Percentiles rank a stretch among this genome's conserved stretches.
Evolutionary conservation across 2,329 filamentous ascomycete species (phyloP).

Genomic region (Paecilomyces formosus): DNA sequence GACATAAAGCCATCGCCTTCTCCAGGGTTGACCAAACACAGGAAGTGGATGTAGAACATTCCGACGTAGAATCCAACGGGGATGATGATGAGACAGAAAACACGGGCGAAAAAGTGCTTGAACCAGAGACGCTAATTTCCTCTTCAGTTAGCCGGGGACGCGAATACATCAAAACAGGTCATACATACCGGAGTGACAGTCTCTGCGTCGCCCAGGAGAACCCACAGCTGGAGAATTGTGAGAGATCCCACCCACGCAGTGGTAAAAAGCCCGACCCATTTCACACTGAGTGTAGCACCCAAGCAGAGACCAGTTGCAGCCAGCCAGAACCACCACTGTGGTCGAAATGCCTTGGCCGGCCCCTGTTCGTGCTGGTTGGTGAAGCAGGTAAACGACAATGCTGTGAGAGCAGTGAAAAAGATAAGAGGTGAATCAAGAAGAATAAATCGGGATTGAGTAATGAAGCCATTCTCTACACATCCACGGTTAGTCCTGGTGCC

Average conservation of each 20-base stretch:
- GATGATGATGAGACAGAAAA: slow-evolving; percentile 86
- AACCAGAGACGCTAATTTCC: slow-evolving; percentile 61
- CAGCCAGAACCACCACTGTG: slow-evolving; percentile 98
- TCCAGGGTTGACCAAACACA: slow-evolving; percentile 86
- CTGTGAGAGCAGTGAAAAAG: slow-evolving; percentile 86
- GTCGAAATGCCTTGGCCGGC: slow-evolving; percentile 75
- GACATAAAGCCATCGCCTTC: slow-evolving; percentile 99
- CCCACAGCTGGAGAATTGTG: slow-evolving; percentile 89
- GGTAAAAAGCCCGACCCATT: slow-evolving; percentile 98
- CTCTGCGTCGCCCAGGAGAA: slow-evolving; percentile 80
- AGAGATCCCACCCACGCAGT: slow-evolving; percentile 95
- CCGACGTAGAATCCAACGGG: slow-evolving; percentile 85
- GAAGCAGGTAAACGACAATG: slow-evolving; percentile 83
- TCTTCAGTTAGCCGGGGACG: slow-evolving; percentile 14
- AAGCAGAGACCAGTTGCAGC: slow-evolving; percentile 76
- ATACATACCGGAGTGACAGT: slow-evolving; percentile 66
- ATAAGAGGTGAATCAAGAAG: slow-evolving; percentile 92
- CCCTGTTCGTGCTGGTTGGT: slow-evolving; percentile 95
- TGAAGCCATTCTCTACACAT: slow-evolving; percentile 74
- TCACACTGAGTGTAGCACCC: slow-evolving; percentile 87
- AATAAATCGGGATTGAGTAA: slow-evolving; percentile 92
- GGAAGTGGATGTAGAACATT: slow-evolving; percentile 96
- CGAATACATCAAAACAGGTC: not conserved
- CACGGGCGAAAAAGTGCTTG: slow-evolving; percentile 88
- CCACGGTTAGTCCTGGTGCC: slow-evolving; percentile 7